A percentile compares a stretch with the other conserved stretches of the same genome.
phyloP scores from a whole-genome alignment of 805 yeast genomes.

The Peterozyma toletana region DNA sequence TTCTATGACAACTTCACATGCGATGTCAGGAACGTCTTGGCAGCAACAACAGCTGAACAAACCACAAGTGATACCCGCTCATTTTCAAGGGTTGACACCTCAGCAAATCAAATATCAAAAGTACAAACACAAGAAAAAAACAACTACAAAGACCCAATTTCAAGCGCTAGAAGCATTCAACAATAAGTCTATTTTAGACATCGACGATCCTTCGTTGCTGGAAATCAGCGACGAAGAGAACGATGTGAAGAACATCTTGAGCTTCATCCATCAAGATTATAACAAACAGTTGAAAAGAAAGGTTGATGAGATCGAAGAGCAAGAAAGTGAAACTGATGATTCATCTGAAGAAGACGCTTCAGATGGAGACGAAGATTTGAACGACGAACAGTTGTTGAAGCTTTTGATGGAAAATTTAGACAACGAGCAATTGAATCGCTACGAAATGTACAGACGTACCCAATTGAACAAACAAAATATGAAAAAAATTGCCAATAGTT shows the following conservation, averaged over 20 bases:
- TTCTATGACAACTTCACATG: background rate
- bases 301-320: background rate
- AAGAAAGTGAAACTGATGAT: constrained; percentile 12
- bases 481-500: constrained; percentile 71
- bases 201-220: constrained; percentile 5
- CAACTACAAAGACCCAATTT: background rate
- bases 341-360: constrained; percentile 9
- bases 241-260: constrained; percentile 2
- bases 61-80: background rate
- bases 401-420: constrained; percentile 67
- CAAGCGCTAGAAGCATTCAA: constrained; percentile 4
- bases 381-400: constrained; percentile 50
- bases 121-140: background rate
- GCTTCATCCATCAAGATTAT: constrained; percentile 4
- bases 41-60: background rate
- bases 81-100: background rate
- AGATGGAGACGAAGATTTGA: constrained; percentile 24
- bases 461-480: constrained; percentile 67
- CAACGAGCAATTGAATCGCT: constrained; percentile 78
- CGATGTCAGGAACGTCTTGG: background rate
- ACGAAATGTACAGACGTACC: constrained; percentile 81
- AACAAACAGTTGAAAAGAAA: constrained; percentile 1
- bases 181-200: background rate
- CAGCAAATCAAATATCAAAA: background rate
- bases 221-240: constrained; percentile 5